Percentiles rank a stretch among this genome's conserved stretches.
These are phyloP conservation scores for Vicia villosa DNA, from an alignment of 306 rosid genomes.

Conservation along the genomic window DNA sequence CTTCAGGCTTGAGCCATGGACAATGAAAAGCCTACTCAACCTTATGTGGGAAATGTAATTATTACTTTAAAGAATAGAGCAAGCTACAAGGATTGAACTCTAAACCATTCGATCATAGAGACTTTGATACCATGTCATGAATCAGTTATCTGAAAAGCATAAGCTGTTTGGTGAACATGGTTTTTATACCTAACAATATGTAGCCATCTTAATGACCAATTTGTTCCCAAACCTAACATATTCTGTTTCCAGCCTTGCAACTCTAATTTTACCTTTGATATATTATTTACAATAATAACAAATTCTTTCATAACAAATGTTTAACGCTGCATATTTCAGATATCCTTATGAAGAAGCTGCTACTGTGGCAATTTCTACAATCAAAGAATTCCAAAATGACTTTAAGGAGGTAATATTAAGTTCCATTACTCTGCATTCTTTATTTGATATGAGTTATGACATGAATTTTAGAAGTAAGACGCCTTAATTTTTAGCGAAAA, in stretches of 20 bases:
- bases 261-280: not conserved
- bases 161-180: not conserved
- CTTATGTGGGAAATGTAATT: not conserved
- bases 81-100: not conserved
- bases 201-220: constrained; percentile 1
- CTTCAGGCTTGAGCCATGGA: not conserved
- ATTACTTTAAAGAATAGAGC: not conserved
- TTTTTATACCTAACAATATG: not conserved
- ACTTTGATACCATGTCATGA: not conserved
- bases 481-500: not conserved
- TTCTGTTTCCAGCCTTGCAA: constrained; percentile 1
- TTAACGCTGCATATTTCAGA: constrained; percentile 44
- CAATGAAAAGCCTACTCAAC: constrained; percentile 5
- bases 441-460: not conserved
- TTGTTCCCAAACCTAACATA: constrained; percentile 14
- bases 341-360: constrained; percentile 81
- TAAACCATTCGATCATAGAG: not conserved
- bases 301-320: constrained; percentile 18
- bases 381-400: constrained; percentile 62
- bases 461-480: not conserved
- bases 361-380: constrained; percentile 65
- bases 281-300: not conserved
- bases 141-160: not conserved
- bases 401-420: constrained; percentile 74
- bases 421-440: not conserved